Conservation (phyloP, 441 rosid species). For the Bruguiera hainesii region DNA sequence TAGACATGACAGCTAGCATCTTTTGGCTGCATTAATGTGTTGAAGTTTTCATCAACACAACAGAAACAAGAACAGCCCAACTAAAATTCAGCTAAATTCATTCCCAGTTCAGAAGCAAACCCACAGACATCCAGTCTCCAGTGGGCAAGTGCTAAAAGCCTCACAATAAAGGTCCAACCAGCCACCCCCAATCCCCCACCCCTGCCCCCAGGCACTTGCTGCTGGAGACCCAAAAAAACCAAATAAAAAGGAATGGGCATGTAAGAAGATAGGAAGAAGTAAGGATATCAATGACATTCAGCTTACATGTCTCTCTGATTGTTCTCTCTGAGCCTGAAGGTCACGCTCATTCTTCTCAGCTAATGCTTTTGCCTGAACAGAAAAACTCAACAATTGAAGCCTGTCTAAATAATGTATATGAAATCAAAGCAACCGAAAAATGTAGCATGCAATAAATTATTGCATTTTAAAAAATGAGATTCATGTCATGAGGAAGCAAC, state of each 20-base stretch:
- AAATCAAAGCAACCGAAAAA: background rate
- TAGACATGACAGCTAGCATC: background rate
- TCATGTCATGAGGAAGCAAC: background rate
- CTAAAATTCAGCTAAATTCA: background rate
- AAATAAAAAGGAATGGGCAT: no score
- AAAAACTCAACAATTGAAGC: slow-evolving; percentile 18
- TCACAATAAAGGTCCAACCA: no score
- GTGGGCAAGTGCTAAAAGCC: no score
- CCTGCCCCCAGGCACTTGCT: no score
- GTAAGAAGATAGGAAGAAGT: no score
- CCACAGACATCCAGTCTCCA: no score
- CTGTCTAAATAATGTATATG: background rate
- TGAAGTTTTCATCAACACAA: background rate
- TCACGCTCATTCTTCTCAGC: slow-evolving; percentile 96
- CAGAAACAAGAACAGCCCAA: background rate
- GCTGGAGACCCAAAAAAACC: no score
- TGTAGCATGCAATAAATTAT: background rate
- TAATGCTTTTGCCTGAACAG: slow-evolving; percentile 74
- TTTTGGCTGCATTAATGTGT: background rate
- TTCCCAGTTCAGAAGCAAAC: background rate
- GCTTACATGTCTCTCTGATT: slow-evolving; percentile 93
- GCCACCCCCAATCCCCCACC: no score
- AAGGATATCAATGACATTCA: background rate
- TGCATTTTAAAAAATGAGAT: background rate
- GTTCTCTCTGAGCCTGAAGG: slow-evolving; percentile 82